These are phyloP conservation scores for Scheffersomyces ergatensis DNA, from an alignment of 805 yeast genomes.

Conservation along the genomic window DNA sequence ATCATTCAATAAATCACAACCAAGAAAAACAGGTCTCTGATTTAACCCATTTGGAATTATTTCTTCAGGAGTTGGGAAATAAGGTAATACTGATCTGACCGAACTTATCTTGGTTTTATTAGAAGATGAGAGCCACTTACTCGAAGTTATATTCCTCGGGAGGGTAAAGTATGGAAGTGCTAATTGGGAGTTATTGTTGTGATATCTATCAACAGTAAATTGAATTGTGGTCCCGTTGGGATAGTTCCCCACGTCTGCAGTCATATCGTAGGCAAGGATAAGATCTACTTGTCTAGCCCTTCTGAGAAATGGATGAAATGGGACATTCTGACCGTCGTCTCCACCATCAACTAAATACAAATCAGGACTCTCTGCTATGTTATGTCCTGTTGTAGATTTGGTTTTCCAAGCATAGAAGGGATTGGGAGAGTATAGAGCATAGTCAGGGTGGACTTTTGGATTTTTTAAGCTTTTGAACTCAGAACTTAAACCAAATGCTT, in stretches of 20 bases:
- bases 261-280: conserved; percentile 40
- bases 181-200: conserved; percentile 9
- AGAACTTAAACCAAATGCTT: conserved; percentile 43
- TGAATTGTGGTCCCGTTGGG: conserved; percentile 59
- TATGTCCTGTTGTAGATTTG: conserved; percentile 2
- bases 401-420: conserved; percentile 45
- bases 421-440: conserved; percentile 60
- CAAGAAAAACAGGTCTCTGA: conserved; percentile 36
- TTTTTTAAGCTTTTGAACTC: conserved; percentile 19
- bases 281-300: conserved; percentile 34
- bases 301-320: conserved; percentile 44
- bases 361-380: conserved; percentile 13
- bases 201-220: conserved; percentile 34
- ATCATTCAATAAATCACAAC: conserved; percentile 37
- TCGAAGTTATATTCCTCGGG: background rate
- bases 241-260: conserved; percentile 52
- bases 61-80: conserved; percentile 28
- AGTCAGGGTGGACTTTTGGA: conserved; percentile 47
- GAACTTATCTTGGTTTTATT: background rate
- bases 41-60: conserved; percentile 16
- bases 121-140: background rate
- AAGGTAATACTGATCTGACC: conserved; percentile 28
- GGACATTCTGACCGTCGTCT: conserved; percentile 48
- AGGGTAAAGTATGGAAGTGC: conserved; percentile 13
- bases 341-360: conserved; percentile 47